Percentiles rank a stretch among this genome's conserved stretches.
Conservation (phyloP, 2,329 filamentous ascomycete species). For the Dactylellina drechsleri region DNA sequence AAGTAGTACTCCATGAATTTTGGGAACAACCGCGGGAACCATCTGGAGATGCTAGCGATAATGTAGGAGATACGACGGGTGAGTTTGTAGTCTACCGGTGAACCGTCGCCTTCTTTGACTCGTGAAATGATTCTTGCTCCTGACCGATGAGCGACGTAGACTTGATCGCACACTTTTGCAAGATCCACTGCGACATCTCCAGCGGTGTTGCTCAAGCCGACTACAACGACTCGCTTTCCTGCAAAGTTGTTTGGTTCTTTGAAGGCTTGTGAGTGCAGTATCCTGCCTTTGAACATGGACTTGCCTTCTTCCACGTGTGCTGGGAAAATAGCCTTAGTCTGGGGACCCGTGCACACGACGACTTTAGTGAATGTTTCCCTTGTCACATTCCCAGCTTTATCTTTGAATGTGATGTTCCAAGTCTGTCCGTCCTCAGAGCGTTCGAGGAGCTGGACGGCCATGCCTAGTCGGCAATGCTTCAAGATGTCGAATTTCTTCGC, state of each 20-base stretch:
- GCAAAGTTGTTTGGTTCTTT: conserved; percentile 40
- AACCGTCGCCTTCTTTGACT: conserved; percentile 35
- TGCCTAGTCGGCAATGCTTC: conserved; percentile 10
- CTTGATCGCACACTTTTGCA: conserved; percentile 30
- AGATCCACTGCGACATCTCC: conserved; percentile 57
- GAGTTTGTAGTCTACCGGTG: conserved; percentile 56
- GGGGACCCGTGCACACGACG: conserved; percentile 17
- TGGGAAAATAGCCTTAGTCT: conserved; percentile 9
- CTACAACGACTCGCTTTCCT: conserved; percentile 47
- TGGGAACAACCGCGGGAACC: conserved; percentile 38
- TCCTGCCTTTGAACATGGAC: conserved; percentile 56
- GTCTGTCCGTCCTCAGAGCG: conserved; percentile 5
- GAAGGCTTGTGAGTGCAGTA: conserved; percentile 57
- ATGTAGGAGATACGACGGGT: conserved; percentile 55
- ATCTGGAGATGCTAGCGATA: conserved; percentile 29
- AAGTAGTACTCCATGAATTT: conserved; percentile 45
- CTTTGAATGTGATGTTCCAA: conserved; percentile 27
- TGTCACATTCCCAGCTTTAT: neutral
- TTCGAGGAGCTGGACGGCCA: neutral
- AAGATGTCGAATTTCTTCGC: neutral
- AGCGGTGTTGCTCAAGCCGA: conserved; percentile 58
- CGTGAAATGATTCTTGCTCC: conserved; percentile 10
- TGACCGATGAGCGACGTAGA: conserved; percentile 16
- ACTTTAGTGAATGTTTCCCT: conserved; percentile 1
- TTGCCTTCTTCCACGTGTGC: conserved; percentile 5